These are phyloP conservation scores for Leccinum uliginosum DNA, from an alignment of 768 basidiomycete species.

Conservation along the genomic window DNA sequence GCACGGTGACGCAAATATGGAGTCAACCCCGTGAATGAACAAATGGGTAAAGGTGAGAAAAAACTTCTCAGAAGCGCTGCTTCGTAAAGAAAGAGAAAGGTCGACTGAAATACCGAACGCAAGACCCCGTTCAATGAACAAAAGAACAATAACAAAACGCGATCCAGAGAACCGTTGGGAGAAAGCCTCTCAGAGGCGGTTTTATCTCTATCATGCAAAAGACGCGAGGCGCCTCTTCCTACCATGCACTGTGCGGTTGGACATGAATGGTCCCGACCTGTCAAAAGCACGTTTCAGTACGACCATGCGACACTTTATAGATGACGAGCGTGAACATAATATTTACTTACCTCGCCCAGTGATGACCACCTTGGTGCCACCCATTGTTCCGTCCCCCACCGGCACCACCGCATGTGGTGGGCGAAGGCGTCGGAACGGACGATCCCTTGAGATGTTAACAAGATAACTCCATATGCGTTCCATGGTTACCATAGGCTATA, in stretches of 20 bases:
- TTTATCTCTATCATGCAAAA: slow-evolving; percentile 4
- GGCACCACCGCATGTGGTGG: neutral
- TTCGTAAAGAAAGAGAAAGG: neutral
- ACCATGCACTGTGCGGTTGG: neutral
- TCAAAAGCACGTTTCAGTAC: neutral
- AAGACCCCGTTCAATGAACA: neutral
- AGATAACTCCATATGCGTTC: neutral
- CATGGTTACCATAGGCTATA: neutral
- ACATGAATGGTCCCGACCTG: neutral
- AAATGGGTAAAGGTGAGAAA: neutral
- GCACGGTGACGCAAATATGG: neutral
- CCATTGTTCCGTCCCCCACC: neutral
- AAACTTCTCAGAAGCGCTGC: neutral
- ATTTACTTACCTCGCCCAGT: slow-evolving; percentile 4
- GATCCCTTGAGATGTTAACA: slow-evolving; percentile 2
- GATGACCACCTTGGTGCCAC: neutral
- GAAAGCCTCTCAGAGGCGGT: neutral
- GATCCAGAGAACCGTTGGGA: neutral
- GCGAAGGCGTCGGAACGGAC: neutral
- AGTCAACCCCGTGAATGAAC: neutral
- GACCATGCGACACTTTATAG: neutral
- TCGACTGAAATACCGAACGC: neutral
- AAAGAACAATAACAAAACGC: neutral
- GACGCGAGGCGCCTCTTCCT: slow-evolving; percentile 6
- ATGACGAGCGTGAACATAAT: neutral